Conservation (phyloP, 176 grass and related monocot species). For the Avena eriantha region DNA sequence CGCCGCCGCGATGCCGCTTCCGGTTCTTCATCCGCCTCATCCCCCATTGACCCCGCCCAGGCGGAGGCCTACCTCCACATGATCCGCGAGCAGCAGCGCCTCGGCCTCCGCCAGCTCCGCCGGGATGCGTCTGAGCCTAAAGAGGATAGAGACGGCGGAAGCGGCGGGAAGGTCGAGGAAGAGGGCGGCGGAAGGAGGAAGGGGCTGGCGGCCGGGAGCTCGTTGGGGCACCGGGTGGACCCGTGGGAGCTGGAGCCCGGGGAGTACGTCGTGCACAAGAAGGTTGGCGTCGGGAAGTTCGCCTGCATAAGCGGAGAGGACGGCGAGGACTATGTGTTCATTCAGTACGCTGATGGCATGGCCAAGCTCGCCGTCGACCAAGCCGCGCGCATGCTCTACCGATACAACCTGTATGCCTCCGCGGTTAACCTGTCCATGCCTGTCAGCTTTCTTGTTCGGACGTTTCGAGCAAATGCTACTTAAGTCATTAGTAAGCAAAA, state of each 20-base stretch:
- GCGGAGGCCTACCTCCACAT: conserved; percentile 71
- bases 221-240: conserved; percentile 84
- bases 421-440: background rate
- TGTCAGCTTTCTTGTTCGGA: background rate
- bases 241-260: conserved; percentile 71
- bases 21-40: background rate
- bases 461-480: background rate
- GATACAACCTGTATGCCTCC: conserved; percentile 84
- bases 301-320: conserved; percentile 79
- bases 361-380: conserved; percentile 89
- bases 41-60: conserved; percentile 56
- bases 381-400: conserved; percentile 81
- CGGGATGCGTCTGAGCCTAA: background rate
- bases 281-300: conserved; percentile 92
- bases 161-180: conserved; percentile 14
- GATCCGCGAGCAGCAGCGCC: conserved; percentile 60
- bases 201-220: conserved; percentile 52
- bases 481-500: background rate
- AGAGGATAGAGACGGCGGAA: conserved; percentile 36
- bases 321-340: conserved; percentile 74
- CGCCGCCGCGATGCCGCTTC: conserved; percentile 45
- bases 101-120: conserved; percentile 56
- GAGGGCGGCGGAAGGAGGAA: conserved; percentile 37
- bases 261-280: conserved; percentile 96
- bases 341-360: conserved; percentile 92